phyloP scores from a whole-genome alignment of 768 basidiomycete genomes.

The Candolleomyces eurysporus region DNA sequence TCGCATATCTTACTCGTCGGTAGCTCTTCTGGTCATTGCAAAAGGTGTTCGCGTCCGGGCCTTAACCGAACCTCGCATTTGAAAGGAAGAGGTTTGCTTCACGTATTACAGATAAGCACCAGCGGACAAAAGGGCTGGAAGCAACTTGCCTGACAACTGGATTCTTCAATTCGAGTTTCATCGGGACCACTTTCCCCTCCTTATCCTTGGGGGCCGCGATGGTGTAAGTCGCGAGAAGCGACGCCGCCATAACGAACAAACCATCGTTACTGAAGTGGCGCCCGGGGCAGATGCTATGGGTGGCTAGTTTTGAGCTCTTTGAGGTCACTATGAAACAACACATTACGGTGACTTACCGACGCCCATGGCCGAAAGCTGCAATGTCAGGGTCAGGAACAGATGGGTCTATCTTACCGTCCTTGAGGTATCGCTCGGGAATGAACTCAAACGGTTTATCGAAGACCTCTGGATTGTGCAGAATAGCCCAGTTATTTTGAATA shows the following conservation, averaged over 20 bases:
- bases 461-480: constrained; percentile 10
- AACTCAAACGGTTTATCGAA: constrained; percentile 11
- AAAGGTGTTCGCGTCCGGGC: no score
- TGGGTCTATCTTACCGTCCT: constrained; percentile 9
- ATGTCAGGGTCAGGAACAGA: constrained; percentile 7
- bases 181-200: no score
- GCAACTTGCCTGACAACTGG: no score
- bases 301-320: neutral
- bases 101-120: no score
- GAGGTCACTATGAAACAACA: neutral
- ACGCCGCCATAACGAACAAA: constrained; percentile 14
- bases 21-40: no score
- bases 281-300: constrained; percentile 17
- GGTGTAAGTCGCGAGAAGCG: constrained; percentile 7
- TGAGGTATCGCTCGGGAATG: constrained; percentile 12
- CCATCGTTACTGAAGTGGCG: constrained; percentile 16
- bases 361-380: constrained; percentile 14
- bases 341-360: neutral
- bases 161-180: no score
- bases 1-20: no score
- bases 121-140: no score
- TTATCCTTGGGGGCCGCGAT: no score
- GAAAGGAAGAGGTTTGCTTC: no score
- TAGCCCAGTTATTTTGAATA: constrained; percentile 33
- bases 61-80: no score